Base-by-base conservation (phyloP, 73 alveolate species). In the Paramecium tetraurelia region DNA sequence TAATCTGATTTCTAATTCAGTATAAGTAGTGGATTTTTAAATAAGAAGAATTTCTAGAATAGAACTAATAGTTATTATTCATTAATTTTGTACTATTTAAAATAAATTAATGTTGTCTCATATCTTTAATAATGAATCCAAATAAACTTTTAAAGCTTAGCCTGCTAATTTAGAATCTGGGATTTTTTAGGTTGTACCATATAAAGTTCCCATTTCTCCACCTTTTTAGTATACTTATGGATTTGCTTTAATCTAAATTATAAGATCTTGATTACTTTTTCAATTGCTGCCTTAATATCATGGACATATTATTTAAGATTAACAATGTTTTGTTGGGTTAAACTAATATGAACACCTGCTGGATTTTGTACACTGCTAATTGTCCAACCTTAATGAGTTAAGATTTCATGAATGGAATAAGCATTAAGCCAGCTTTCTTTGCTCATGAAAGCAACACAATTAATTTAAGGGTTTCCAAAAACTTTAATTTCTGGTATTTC, bases 401-500 rank as follows among this genome's bases (percentile, higher is more conserved):
- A 44, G 58, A 86, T 86, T 40, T 89, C 96, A 88, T 88, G 85
- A 21, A 93, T 44, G 21, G 92, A 50, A 53, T 90, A 89, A 31
- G 58, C 57, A 92, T 93, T 93, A 12, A 92, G 24, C 85, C 92
- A 57, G 33, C 24, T 68, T 58, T 88, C 43, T 31, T 80, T 77
- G 35, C 69, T 41, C 16, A 33, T 59, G 69, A 80, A 80, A 14
- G 57, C 12, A 40, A 80, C 90, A 80, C 48, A 59, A 46, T 41
- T 31, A 44, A 80, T 80, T 68, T 86, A 88, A n/a, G 96, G 97
- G 70, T 94, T 94, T 85, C 94, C 96, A 86, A 94, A 93, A 7
- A 95, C 93, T 76, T 95, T 53, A 21, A 96, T 57, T 35, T 96
- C 97, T 48, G 97, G 98, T 58, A 93, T 89, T 59, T 94, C 94